phyloP scores from a whole-genome alignment of 2,329 filamentous ascomycete species.

The Pseudogymnoascus pannorum region DNA sequence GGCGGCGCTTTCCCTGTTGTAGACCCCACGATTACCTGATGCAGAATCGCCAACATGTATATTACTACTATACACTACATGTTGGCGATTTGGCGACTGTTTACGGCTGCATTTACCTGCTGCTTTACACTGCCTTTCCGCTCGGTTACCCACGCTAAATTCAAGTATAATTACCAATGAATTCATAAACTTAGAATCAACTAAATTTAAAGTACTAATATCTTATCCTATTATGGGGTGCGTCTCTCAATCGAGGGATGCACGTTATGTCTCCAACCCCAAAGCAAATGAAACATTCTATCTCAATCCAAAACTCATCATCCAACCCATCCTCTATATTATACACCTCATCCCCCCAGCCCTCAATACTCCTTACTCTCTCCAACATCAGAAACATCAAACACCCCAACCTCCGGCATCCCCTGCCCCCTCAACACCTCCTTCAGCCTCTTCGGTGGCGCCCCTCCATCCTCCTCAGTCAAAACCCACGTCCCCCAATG shows the following conservation, averaged over 20 bases:
- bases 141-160: no score
- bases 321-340: neutral
- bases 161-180: no score
- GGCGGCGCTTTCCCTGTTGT: neutral
- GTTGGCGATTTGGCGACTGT: no score
- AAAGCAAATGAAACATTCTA: neutral
- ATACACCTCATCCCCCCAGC: neutral
- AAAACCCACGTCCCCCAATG: constrained; percentile 86
- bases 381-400: constrained; percentile 78
- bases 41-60: neutral
- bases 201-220: no score
- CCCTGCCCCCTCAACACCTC: constrained; percentile 63
- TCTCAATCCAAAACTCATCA: neutral
- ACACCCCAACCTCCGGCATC: constrained; percentile 63
- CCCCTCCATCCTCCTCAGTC: constrained; percentile 75
- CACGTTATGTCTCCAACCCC: neutral
- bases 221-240: no score
- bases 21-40: neutral
- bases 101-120: no score
- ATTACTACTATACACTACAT: neutral
- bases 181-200: no score
- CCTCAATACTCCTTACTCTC: constrained; percentile 68
- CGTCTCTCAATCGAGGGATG: no score
- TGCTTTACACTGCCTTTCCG: no score
- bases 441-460: constrained; percentile 68